Evolutionary conservation across 768 basidiomycete species (phyloP).

Genomic region (Phlebiopsis flavidoalba): DNA sequence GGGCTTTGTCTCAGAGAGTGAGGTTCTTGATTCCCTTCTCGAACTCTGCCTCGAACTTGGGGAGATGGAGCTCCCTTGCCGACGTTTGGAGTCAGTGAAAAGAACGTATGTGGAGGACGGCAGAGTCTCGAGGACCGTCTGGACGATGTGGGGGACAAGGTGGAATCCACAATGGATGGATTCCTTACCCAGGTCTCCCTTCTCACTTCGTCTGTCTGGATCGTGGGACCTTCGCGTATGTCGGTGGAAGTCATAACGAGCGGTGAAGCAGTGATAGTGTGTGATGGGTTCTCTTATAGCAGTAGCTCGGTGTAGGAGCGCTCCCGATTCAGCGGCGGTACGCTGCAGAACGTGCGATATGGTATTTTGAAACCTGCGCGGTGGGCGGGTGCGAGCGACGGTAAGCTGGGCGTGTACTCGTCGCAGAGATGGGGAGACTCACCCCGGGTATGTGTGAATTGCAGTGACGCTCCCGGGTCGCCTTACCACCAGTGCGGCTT

Average conservation of each 20-base stretch:
- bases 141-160: conserved; percentile 79
- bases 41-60: conserved; percentile 65
- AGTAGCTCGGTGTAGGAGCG: background rate
- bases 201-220: too few species aligned
- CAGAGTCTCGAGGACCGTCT: conserved; percentile 64
- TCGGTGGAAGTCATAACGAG: conserved; percentile 34
- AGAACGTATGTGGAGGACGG: conserved; percentile 86
- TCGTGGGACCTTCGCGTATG: conserved; percentile 78
- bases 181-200: conserved; percentile 73
- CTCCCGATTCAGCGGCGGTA: background rate
- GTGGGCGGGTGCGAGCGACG: background rate
- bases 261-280: background rate
- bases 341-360: background rate
- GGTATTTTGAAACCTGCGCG: background rate
- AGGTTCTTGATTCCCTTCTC: conserved; percentile 29
- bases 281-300: background rate
- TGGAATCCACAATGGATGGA: conserved; percentile 94
- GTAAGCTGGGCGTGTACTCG: background rate
- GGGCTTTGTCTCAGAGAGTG: conserved; percentile 31
- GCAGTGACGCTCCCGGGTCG: background rate
- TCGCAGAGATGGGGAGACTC: background rate
- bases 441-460: background rate
- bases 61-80: conserved; percentile 76
- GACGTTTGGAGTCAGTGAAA: conserved; percentile 88
- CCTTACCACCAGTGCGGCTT: background rate